Evolutionary conservation across 2,329 filamentous ascomycete genomes (phyloP).

Genomic region (Ustilaginoidea virens): DNA sequence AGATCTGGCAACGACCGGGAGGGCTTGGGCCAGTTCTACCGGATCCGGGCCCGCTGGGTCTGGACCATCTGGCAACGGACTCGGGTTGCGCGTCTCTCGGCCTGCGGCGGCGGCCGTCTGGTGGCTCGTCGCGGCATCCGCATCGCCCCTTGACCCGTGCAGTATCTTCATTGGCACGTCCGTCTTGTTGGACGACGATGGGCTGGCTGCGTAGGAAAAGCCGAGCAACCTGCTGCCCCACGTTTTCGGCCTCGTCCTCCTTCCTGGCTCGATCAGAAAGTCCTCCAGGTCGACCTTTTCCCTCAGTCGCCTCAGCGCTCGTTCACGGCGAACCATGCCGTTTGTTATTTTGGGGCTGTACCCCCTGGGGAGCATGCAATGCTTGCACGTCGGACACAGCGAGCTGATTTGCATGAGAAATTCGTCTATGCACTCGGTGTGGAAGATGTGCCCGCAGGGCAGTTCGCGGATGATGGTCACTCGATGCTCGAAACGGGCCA

Average conservation of each 20-base stretch:
- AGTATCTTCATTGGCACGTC: conserved; percentile 14
- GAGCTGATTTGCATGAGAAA: conserved; percentile 69
- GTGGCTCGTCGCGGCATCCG: conserved; percentile 2
- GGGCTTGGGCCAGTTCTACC: conserved; percentile 5
- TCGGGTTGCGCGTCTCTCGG: too few species aligned
- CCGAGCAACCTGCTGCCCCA: conserved; percentile 22
- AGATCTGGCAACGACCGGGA: conserved; percentile 8
- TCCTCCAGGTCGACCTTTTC: conserved; percentile 32
- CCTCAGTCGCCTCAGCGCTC: conserved; percentile 46
- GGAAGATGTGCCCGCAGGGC: conserved; percentile 84
- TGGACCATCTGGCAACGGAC: too few species aligned
- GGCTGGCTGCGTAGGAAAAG: conserved; percentile 9
- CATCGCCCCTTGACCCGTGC: conserved; percentile 1
- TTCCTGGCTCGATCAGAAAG: conserved; percentile 14
- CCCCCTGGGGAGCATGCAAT: conserved; percentile 56
- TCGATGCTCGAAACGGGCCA: conserved; percentile 60
- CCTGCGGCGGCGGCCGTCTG: too few species aligned
- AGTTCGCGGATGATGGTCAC: conserved; percentile 67
- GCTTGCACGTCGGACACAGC: conserved; percentile 83
- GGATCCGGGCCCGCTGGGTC: conserved; percentile 6
- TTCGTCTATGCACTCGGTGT: conserved; percentile 79
- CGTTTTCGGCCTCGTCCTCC: conserved; percentile 20
- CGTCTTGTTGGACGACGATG: conserved; percentile 3
- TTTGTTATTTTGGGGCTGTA: conserved; percentile 63
- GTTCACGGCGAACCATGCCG: conserved; percentile 70